A percentile compares a stretch with the other conserved stretches of the same genome.
Evolutionary conservation across 225 moss, liverwort and hornwort genomes (phyloP).

Genomic region (Pseudoscleropodium purum): DNA sequence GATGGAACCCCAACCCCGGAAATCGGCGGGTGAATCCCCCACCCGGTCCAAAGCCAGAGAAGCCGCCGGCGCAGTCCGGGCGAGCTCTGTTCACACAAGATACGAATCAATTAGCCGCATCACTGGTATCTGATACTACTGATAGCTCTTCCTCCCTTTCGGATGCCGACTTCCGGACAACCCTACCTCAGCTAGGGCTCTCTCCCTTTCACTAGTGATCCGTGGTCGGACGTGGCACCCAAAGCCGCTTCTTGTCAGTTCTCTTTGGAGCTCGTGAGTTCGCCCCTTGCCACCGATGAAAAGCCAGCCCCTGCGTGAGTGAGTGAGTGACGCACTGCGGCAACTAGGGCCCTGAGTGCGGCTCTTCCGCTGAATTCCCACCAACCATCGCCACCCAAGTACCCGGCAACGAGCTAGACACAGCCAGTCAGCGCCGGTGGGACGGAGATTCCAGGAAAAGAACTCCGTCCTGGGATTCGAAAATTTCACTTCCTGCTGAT

Average conservation of each 20-base stretch:
- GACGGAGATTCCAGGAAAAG: too few relatives aligned
- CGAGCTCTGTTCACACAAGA: not conserved
- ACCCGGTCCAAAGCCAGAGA: not conserved
- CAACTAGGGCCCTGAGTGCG: not conserved
- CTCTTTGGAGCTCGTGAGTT: too few relatives aligned
- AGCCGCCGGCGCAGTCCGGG: not conserved
- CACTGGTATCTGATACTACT: too few relatives aligned
- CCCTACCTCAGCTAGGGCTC: not conserved
- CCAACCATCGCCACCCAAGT: not conserved
- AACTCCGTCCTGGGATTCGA: too few relatives aligned
- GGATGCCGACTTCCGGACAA: not conserved
- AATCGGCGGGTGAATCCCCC: not conserved
- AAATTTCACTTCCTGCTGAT: too few relatives aligned
- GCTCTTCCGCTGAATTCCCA: not conserved
- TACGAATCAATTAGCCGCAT: not conserved
- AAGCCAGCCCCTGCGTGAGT: too few relatives aligned
- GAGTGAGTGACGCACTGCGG: not conserved
- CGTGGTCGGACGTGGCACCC: not conserved
- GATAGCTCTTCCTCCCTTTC: not conserved
- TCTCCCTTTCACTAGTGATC: too few relatives aligned
- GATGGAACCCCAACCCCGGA: not conserved
- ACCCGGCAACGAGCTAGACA: not conserved
- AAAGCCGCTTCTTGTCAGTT: not conserved
- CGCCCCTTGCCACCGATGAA: not conserved
- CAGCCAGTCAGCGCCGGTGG: too few relatives aligned